A percentile compares a stretch with the other conserved stretches of the same genome.
Evolutionary conservation across 352 stramenopile species (phyloP).

Genomic region (Globisporangium recalcitrans): DNA sequence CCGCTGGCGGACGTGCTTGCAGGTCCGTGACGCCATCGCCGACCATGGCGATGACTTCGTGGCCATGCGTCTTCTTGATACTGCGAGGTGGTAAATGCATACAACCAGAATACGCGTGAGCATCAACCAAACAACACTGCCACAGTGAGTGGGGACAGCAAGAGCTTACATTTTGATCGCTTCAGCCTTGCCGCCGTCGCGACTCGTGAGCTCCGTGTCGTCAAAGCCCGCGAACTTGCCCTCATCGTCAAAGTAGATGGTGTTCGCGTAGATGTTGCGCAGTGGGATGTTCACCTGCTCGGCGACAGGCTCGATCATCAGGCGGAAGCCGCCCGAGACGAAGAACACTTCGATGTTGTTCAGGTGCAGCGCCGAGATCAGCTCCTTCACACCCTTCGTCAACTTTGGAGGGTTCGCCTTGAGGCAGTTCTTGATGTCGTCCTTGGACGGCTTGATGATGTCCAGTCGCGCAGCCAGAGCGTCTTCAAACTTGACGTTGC

Average conservation of each 20-base stretch:
- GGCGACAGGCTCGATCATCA: conserved; percentile 98
- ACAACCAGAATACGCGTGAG: too few relatives aligned
- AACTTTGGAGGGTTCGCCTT: conserved; percentile 88
- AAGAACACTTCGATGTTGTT: conserved; percentile 94
- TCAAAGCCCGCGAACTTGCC: conserved; percentile 94
- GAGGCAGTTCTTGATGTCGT: conserved; percentile 89
- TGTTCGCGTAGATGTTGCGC: conserved; percentile 97
- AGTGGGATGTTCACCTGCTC: conserved; percentile 75
- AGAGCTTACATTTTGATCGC: conserved; percentile 70
- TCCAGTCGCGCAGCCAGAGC: conserved; percentile 93
- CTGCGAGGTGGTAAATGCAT: conserved; percentile 33
- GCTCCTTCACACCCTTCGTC: conserved; percentile 74
- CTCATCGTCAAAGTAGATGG: conserved; percentile 90
- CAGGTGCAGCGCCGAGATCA: conserved; percentile 88
- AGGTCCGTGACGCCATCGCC: conserved; percentile 98
- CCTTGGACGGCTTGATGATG: conserved; percentile 92
- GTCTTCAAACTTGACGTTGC: conserved; percentile 97
- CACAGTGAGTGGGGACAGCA: too few relatives aligned
- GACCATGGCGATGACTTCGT: conserved; percentile 97
- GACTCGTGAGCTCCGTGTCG: conserved; percentile 90
- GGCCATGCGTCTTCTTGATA: conserved; percentile 90
- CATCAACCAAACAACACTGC: background rate
- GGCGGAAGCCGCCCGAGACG: conserved; percentile 96
- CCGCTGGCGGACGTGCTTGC: conserved; percentile 95
- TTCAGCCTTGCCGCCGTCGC: conserved; percentile 73